Evolutionary conservation across 495 filamentous ascomycete species (phyloP).

Genomic region (Penicillium canescens): DNA sequence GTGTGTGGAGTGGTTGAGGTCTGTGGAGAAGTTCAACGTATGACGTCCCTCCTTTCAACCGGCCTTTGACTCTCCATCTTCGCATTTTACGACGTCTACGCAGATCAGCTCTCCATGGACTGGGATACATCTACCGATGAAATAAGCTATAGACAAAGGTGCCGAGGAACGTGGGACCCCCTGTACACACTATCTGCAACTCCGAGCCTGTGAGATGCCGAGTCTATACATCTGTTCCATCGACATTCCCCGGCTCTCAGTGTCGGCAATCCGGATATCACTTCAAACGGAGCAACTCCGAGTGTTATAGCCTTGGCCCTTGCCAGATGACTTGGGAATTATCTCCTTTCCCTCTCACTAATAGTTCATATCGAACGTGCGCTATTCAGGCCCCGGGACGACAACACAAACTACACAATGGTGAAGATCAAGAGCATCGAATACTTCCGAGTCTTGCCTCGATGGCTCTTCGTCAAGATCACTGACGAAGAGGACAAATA

Average conservation of each 20-base stretch:
- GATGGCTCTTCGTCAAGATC: conserved; percentile 83
- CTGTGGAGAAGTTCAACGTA: conserved; percentile 4
- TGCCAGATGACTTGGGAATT: no score
- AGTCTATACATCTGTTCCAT: neutral
- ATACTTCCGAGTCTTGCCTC: conserved; percentile 71
- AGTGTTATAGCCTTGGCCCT: neutral
- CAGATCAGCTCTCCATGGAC: no score
- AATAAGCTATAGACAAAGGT: no score
- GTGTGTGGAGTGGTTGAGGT: neutral
- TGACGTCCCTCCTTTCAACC: conserved; percentile 12
- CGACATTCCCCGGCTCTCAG: neutral
- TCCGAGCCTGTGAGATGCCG: no score
- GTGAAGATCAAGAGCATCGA: conserved; percentile 68
- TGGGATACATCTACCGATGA: no score
- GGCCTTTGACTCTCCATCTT: neutral
- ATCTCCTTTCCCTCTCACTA: neutral
- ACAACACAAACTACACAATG: conserved; percentile 40
- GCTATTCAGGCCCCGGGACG: neutral
- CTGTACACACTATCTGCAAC: neutral
- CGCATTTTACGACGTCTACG: no score
- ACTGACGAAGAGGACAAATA: conserved; percentile 60
- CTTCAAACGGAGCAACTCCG: conserved; percentile 8
- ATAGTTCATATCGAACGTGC: neutral
- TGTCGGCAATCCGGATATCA: conserved; percentile 7
- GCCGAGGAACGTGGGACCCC: neutral